Conservation (phyloP, 148 eudicot genomes). For the Rhododendron ferrugineum region DNA sequence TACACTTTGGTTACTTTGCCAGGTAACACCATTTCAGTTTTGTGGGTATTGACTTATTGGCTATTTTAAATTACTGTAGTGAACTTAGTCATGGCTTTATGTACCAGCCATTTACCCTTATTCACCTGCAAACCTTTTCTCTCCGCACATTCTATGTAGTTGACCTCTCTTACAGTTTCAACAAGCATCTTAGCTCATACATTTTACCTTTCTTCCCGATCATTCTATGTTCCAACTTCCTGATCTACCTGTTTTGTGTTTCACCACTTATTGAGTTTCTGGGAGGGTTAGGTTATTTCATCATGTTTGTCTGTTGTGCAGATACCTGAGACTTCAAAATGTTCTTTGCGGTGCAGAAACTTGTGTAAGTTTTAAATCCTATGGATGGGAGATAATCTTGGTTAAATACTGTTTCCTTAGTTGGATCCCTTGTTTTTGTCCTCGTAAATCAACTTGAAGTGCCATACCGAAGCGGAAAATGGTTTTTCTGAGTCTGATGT, state of each 20-base stretch:
- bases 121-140: slow-evolving; percentile 5
- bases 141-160: not conserved
- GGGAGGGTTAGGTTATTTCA: not conserved
- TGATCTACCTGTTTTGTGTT: not conserved
- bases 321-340: slow-evolving; percentile 74
- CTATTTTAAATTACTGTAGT: not conserved
- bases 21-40: slow-evolving; percentile 35
- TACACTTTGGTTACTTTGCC: slow-evolving; percentile 53
- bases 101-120: not conserved
- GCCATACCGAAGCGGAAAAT: not conserved
- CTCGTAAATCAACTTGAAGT: not conserved
- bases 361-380: slow-evolving; percentile 51
- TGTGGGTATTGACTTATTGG: not conserved
- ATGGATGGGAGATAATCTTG: not conserved
- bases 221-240: not conserved
- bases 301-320: slow-evolving; percentile 32
- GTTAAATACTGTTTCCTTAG: not conserved
- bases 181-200: not conserved
- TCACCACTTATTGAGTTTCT: not conserved
- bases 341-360: slow-evolving; percentile 60
- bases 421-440: not conserved
- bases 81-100: not conserved
- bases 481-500: not conserved
- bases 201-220: not conserved
- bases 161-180: not conserved